Conservation (phyloP, 2,329 filamentous ascomycete genomes). For the Colletotrichum sp. region DNA sequence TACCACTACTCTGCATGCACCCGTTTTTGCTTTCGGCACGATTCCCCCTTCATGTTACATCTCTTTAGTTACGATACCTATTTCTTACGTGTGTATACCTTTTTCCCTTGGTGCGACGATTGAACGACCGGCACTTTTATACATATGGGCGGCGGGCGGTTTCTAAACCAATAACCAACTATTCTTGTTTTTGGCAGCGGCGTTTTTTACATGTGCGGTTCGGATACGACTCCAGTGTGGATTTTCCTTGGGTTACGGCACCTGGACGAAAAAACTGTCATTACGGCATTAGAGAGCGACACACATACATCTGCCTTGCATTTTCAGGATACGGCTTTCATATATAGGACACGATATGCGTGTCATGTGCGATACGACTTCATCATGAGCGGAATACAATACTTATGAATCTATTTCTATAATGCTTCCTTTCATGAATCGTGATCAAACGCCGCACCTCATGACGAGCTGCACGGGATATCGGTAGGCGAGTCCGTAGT, state of each 20-base stretch:
- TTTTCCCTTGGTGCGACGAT: not conserved
- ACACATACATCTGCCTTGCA: not conserved
- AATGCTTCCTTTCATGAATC: not conserved
- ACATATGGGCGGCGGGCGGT: not conserved
- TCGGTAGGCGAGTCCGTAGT: slow-evolving; percentile 1
- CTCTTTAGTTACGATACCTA: slow-evolving; percentile 10
- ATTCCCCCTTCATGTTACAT: not conserved
- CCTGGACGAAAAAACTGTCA: slow-evolving; percentile 1
- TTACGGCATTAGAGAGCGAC: not conserved
- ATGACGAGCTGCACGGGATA: not conserved
- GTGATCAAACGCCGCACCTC: not conserved
- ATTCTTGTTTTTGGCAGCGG: not conserved
- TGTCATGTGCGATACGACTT: not conserved
- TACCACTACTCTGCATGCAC: not conserved
- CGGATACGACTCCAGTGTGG: not conserved
- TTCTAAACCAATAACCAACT: not conserved
- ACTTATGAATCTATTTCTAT: not conserved
- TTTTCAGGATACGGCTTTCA: not conserved
- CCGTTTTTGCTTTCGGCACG: not conserved
- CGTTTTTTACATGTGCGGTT: not conserved
- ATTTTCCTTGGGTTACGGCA: not conserved
- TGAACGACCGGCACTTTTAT: slow-evolving; percentile 4
- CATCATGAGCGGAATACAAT: not conserved
- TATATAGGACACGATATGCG: not conserved
- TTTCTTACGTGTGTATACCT: not conserved